Base-by-base conservation (phyloP, 2,329 filamentous ascomycete genomes). In the Fusarium burgessii region DNA sequence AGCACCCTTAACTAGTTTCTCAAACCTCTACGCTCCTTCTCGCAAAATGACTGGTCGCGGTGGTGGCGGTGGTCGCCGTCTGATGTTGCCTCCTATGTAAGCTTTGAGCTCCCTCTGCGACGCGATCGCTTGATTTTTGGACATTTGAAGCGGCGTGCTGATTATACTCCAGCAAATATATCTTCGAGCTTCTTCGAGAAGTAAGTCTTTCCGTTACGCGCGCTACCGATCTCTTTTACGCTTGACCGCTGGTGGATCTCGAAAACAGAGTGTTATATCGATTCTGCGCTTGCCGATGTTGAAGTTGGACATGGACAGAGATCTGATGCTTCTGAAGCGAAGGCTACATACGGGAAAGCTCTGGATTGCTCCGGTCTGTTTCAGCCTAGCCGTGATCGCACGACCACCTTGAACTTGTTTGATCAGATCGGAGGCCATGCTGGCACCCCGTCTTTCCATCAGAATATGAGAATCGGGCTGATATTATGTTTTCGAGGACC, bases 151-250 rank as follows among this genome's bases (percentile, higher is more conserved):
- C 38, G 38, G 45, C 57, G 18, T 46, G 70, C 76, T 80, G 67
- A 81, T 58, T 6, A 13, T 33, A 14, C 35, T 20, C 18, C 25
- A 83, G 81, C 85, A 84, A 84, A 77, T 82, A 83, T 73, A 84
- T 84, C 69, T 84, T 84, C 89, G 97, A 96, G 86, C 91, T 98
- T 41, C 89, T 98, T 13, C 95, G 91, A 77, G 84, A 82, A 47
- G 81, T 83, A 67, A 81, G 81, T 82, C 33, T 43, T 46, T 7
- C 42, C 29, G 45, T 49, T 23, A 38, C 41, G 35, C 35, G 40
- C 43, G 45, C 56, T 27, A 18, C 58, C 41, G 56, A 50, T 25
- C 29, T 20, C 42, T 51, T 38, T 38, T 58, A 42, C 60, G 47
- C 61, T 56, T 52, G 64, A 72, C 65, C 65, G 62, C 54, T 49